These are phyloP conservation scores for Capsicum baccatum DNA, from an alignment of 257 asterid species.

Conservation along the genomic window DNA sequence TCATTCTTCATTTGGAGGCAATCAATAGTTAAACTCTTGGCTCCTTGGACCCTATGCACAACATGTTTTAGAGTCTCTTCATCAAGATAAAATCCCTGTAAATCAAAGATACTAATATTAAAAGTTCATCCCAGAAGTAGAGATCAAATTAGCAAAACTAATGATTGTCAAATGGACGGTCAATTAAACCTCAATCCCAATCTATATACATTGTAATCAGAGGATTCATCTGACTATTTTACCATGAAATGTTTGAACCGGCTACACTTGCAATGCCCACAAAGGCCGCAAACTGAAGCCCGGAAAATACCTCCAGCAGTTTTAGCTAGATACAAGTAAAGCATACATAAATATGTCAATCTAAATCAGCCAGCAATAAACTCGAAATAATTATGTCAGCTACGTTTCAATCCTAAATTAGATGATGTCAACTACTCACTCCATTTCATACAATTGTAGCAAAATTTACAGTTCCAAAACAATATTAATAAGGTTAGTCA, in stretches of 20 bases:
- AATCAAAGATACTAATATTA: constrained; percentile 28
- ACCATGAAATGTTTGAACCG: neutral
- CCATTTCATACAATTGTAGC: no score
- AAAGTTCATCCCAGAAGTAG: neutral
- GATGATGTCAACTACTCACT: neutral
- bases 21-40: constrained; percentile 58
- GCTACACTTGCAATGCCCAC: neutral
- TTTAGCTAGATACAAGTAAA: neutral
- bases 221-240: neutral
- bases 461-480: no score
- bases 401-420: neutral
- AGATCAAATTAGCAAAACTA: neutral
- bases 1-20: constrained; percentile 59
- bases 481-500: no score
- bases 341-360: constrained; percentile 16
- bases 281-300: neutral
- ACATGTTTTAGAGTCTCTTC: constrained; percentile 51
- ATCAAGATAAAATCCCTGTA: constrained; percentile 64
- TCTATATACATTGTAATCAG: neutral
- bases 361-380: constrained; percentile 8
- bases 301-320: neutral
- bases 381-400: neutral
- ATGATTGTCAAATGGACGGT: neutral
- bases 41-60: constrained; percentile 43
- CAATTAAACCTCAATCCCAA: neutral